Base-by-base conservation (phyloP, 352 stramenopile species). In the Globisporangium iwayamae region DNA sequence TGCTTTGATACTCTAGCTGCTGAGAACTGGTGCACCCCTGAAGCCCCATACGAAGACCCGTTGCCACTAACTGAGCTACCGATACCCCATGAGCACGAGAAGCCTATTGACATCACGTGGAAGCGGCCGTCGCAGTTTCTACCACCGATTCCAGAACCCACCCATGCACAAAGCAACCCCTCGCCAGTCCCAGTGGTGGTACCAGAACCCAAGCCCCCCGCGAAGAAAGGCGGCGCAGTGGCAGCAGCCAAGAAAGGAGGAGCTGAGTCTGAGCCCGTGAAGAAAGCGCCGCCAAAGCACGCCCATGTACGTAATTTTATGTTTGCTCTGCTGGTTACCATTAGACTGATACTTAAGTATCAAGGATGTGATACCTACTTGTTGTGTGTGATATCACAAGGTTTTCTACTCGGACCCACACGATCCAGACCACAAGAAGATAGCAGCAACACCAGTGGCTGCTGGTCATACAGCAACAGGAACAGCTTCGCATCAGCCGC, bases 121-220 rank as follows among this genome's bases (percentile, higher is more conserved):
- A 91, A 89, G 62, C 75, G 84, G 0, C 84, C 82, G 13, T 65
- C 67, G 25, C 68, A 91, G 30, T 90, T 89, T 39, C 59, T 93
- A 3, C 71, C 82, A 14, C 65, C 66, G 3, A 79, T 91, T 43
- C 53, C 76, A 3, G 79, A 88, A 28, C 46, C 68, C 1, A 60
- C 64, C 0, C 52, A 61, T 11, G 53, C 70, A 3, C 38, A 52
- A 9, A 43, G 30, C 18, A 5, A 56, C 5, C 46, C 70, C 6
- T 39, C 63, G 20, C 53, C 68, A 1, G 18, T 67, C 7, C 47
- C 68, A 51, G 68, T 61, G 3, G 66, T 68, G 0, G 36, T 41
- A 14, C 62, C 70, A 14, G 72, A 83, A 41, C 28, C 68, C 3
- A 78, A 78, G 53, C 57, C 70, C 11, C 65, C 60, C 5, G 57